Evolutionary conservation across 208 protist genomes (phyloP).

Genomic region (Phytomonas francai): DNA sequence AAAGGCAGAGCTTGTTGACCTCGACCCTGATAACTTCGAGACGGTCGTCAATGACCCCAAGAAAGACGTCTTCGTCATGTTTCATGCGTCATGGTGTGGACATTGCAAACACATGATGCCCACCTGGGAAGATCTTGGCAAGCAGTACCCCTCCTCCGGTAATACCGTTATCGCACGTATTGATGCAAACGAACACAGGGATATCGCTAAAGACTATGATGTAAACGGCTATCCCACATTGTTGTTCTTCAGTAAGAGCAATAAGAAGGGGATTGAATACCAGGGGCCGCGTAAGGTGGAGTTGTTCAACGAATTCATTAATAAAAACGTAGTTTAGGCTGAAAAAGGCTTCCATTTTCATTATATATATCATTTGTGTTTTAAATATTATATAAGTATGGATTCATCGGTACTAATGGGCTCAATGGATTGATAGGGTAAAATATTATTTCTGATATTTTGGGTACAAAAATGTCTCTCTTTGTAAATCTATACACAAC

Average conservation of each 20-base stretch:
- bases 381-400: too few species aligned
- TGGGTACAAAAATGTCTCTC: not conserved
- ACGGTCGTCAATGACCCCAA: conserved; percentile 62
- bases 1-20: conserved; percentile 45
- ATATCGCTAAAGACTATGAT: conserved; percentile 37
- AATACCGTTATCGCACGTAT: conserved; percentile 75
- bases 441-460: not conserved
- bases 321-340: conserved; percentile 12
- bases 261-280: conserved; percentile 67
- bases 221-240: conserved; percentile 86
- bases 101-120: conserved; percentile 93
- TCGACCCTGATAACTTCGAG: conserved; percentile 73
- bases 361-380: too few species aligned
- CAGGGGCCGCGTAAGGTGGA: conserved; percentile 39
- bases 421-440: too few species aligned
- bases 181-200: conserved; percentile 43
- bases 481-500: too few species aligned
- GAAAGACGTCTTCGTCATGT: conserved; percentile 94
- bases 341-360: too few species aligned
- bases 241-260: conserved; percentile 73
- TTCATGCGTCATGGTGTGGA: conserved; percentile 96
- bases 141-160: conserved; percentile 25
- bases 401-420: too few species aligned
- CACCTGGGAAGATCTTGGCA: conserved; percentile 65
- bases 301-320: conserved; percentile 45